A percentile compares a stretch with the other conserved stretches of the same genome.
phyloP scores from a whole-genome alignment of 345 rosid genomes.

The Reutealis trisperma region DNA sequence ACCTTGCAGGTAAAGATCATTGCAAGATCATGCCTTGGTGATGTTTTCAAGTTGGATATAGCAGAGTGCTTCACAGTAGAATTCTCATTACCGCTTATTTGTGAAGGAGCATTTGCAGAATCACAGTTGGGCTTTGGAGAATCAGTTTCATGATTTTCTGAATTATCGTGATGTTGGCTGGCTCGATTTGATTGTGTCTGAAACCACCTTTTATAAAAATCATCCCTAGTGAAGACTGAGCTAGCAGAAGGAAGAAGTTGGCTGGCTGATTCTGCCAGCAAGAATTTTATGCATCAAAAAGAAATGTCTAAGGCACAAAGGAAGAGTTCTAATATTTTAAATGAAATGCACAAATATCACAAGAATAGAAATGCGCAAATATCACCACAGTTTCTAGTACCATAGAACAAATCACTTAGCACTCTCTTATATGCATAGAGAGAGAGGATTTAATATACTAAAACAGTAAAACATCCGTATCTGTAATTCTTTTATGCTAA shows the following conservation, averaged over 20 bases:
- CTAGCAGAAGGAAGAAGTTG: slow-evolving; percentile 36
- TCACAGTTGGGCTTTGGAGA: slow-evolving; percentile 25
- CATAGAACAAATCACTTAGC: neutral
- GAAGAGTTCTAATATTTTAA: neutral
- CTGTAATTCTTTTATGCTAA: neutral
- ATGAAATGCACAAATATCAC: neutral
- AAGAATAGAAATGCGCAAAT: neutral
- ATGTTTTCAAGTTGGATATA: slow-evolving; percentile 55
- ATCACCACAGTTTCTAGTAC: neutral
- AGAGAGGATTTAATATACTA: neutral
- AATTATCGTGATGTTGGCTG: slow-evolving; percentile 24
- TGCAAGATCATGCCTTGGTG: slow-evolving; percentile 80
- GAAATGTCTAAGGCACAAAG: neutral
- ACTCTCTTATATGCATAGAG: neutral
- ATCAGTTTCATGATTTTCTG: slow-evolving; percentile 23
- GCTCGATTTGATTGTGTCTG: slow-evolving; percentile 36
- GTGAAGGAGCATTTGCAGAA: slow-evolving; percentile 23
- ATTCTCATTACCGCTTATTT: slow-evolving; percentile 21
- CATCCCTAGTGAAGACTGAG: slow-evolving; percentile 39
- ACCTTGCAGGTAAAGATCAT: slow-evolving; percentile 89
- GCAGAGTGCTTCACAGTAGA: slow-evolving; percentile 36
- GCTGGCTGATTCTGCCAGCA: slow-evolving; percentile 31
- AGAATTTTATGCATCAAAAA: neutral
- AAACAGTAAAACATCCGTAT: neutral
- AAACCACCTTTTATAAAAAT: slow-evolving; percentile 38